Evolutionary conservation across 2,329 filamentous ascomycete species (phyloP).

Genomic region (Colletotrichum scovillei): DNA sequence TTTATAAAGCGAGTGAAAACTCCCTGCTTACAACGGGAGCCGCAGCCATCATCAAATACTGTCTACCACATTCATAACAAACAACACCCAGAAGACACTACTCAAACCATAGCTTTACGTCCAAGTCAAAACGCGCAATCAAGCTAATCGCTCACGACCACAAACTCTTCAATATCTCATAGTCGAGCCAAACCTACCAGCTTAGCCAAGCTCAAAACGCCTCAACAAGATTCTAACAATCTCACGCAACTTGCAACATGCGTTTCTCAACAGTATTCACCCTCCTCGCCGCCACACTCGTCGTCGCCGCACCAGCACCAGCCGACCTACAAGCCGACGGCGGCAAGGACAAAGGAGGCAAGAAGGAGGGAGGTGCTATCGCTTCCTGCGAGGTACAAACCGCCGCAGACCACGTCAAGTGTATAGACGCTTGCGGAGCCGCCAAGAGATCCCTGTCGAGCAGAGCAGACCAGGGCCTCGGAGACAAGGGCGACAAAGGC

Average conservation of each 20-base stretch:
- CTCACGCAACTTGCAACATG: not conserved
- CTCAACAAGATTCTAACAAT: no score
- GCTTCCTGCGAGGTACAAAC: not conserved
- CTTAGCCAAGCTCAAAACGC: no score
- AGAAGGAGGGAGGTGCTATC: not conserved
- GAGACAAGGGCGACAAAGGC: not conserved
- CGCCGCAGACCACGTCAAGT: not conserved
- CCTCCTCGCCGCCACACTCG: not conserved
- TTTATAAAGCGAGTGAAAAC: not conserved
- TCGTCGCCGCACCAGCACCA: not conserved
- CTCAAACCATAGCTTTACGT: no score
- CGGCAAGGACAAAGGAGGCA: not conserved
- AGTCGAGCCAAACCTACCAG: no score
- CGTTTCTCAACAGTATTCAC: not conserved
- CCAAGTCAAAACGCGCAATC: not conserved
- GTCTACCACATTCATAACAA: not conserved
- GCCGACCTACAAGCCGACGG: not conserved
- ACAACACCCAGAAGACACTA: no score
- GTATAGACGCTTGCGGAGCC: not conserved
- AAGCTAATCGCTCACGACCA: rapidly evolving
- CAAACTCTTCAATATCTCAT: rapidly evolving
- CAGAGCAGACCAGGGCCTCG: not conserved
- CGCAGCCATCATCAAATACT: rapidly evolving
- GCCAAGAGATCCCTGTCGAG: not conserved
- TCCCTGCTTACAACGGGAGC: no score